Conservation (phyloP, 352 stramenopile species). For the Pythium vanterpoolii region DNA sequence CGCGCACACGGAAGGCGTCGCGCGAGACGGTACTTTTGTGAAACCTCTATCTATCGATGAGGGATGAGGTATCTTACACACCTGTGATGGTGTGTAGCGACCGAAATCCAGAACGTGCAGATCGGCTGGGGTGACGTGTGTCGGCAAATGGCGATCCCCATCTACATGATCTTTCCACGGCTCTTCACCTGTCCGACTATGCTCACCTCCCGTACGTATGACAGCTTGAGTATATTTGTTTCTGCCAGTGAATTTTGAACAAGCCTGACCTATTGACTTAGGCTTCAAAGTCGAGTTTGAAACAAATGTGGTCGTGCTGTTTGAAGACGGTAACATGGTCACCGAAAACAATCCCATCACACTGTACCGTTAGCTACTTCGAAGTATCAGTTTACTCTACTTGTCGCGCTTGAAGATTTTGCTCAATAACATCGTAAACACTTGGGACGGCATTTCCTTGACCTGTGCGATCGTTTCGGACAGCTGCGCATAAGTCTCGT, state of each 20-base stretch:
- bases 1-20: constrained; percentile 63
- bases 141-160: constrained; percentile 86
- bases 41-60: neutral
- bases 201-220: constrained; percentile 54
- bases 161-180: constrained; percentile 94
- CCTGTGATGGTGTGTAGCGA: constrained; percentile 41
- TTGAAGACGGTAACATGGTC: constrained; percentile 90
- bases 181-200: constrained; percentile 92
- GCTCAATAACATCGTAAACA: constrained; percentile 92
- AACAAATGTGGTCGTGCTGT: constrained; percentile 91
- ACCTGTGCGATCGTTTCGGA: constrained; percentile 76
- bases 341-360: constrained; percentile 89
- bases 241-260: no score
- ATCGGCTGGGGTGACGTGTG: constrained; percentile 91
- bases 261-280: no score
- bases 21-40: constrained; percentile 58
- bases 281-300: constrained; percentile 92
- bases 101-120: constrained; percentile 94
- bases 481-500: constrained; percentile 88
- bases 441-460: constrained; percentile 82
- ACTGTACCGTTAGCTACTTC: constrained; percentile 56
- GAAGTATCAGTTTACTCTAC: constrained; percentile 35
- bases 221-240: no score
- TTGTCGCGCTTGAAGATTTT: constrained; percentile 98
- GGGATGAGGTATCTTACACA: neutral